These are phyloP conservation scores for Cocos nucifera DNA, from an alignment of 176 grass and related monocot species.

Conservation along the genomic window DNA sequence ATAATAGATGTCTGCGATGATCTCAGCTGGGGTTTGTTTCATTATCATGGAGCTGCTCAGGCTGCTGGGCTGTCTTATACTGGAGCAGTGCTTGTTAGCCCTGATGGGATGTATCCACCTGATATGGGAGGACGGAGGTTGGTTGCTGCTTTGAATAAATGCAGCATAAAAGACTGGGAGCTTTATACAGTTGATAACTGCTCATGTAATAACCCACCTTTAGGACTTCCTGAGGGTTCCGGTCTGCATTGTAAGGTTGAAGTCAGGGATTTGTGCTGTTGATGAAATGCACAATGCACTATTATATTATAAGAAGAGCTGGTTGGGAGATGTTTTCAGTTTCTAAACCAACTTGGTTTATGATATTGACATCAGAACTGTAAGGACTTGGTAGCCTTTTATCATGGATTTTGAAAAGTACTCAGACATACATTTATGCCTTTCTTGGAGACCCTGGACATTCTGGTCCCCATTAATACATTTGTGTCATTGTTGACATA, in stretches of 20 bases:
- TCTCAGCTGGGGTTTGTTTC: constrained; percentile 85
- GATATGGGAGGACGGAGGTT: constrained; percentile 33
- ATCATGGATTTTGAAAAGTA: no score
- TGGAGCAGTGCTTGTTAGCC: constrained; percentile 76
- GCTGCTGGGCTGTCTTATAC: constrained; percentile 67
- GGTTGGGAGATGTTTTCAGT: no score
- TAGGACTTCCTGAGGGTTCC: constrained; percentile 68
- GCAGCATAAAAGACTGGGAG: constrained; percentile 83
- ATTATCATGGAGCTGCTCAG: constrained; percentile 76
- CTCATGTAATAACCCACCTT: constrained; percentile 44
- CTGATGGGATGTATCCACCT: constrained; percentile 58
- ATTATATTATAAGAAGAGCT: no score
- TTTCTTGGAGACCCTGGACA: no score
- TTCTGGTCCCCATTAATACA: no score
- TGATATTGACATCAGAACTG: no score
- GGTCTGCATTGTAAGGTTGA: constrained; percentile 53
- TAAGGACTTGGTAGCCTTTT: no score
- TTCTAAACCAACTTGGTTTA: no score
- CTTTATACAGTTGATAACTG: constrained; percentile 80
- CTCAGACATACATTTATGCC: no score
- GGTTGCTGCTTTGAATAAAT: constrained; percentile 27
- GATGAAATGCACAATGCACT: constrained; percentile 24
- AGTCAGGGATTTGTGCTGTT: constrained; percentile 38
- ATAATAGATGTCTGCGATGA: constrained; percentile 73
- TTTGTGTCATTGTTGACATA: no score